Percentiles rank a stretch among this genome's conserved stretches.
Evolutionary conservation across 805 yeast species (phyloP).

Genomic region (Metschnikowia bowlesiae): DNA sequence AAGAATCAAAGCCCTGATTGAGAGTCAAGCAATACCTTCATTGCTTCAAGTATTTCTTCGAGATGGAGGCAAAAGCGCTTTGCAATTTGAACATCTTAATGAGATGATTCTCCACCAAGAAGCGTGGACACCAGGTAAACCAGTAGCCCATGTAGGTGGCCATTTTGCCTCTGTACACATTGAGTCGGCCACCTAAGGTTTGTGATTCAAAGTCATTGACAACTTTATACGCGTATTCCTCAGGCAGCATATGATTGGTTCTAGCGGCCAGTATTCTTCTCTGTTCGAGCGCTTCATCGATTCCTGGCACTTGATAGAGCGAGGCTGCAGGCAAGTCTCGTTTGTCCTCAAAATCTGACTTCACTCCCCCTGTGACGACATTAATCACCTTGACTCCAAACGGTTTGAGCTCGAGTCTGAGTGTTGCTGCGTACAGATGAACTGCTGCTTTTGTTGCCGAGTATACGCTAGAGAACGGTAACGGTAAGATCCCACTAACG

Average conservation of each 20-base stretch:
- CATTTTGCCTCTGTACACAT: conserved; percentile 53
- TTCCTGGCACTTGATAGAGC: conserved; percentile 48
- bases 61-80: conserved; percentile 22
- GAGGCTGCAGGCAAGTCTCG: conserved; percentile 57
- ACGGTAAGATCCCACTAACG: conserved; percentile 56
- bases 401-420: conserved; percentile 65
- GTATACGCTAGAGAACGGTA: conserved; percentile 69
- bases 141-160: conserved; percentile 36
- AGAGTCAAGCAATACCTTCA: background rate
- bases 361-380: conserved; percentile 72
- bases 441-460: conserved; percentile 72
- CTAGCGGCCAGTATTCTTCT: conserved; percentile 58
- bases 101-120: conserved; percentile 40
- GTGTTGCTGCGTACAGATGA: conserved; percentile 60
- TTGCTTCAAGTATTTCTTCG: conserved; percentile 17
- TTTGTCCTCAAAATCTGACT: conserved; percentile 64
- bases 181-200: conserved; percentile 37
- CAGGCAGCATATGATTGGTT: conserved; percentile 57
- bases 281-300: conserved; percentile 42
- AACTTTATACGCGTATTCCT: conserved; percentile 51
- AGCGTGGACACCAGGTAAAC: conserved; percentile 41
- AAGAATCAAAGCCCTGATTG: background rate
- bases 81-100: conserved; percentile 31
- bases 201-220: conserved; percentile 44
- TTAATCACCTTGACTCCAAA: conserved; percentile 69